A percentile compares a stretch with the other conserved stretches of the same genome.
phyloP scores from a whole-genome alignment of 257 asterid genomes.

The Cinchona pubescens region DNA sequence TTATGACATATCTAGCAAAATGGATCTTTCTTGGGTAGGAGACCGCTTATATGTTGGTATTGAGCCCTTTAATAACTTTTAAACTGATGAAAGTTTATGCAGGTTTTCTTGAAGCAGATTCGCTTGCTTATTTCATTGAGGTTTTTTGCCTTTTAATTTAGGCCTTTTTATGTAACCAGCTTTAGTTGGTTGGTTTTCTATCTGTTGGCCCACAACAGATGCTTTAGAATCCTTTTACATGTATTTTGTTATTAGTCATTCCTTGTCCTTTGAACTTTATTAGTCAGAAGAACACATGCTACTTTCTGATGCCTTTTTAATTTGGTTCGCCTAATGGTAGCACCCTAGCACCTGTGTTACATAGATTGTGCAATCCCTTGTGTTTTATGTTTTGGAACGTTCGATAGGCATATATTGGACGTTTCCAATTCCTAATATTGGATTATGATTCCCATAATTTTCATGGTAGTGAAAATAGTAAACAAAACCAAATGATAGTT shows the following conservation, averaged over 20 bases:
- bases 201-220: not conserved
- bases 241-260: not conserved
- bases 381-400: too few relatives aligned
- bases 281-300: not conserved
- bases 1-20: not conserved
- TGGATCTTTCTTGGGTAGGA: not conserved
- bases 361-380: too few relatives aligned
- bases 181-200: not conserved
- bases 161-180: not conserved
- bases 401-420: too few relatives aligned
- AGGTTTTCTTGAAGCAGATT: not conserved
- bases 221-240: not conserved
- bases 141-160: not conserved
- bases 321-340: not conserved
- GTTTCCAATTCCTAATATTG: too few relatives aligned
- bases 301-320: not conserved
- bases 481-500: too few relatives aligned
- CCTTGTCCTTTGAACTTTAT: not conserved
- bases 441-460: too few relatives aligned
- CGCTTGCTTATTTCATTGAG: not conserved
- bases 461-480: too few relatives aligned
- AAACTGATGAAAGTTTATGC: not conserved
- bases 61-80: not conserved
- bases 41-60: not conserved
- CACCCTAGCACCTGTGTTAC: too few relatives aligned